Evolutionary conservation across 2,329 filamentous ascomycete species (phyloP), one percentile per base, ranked within the genome.

Genomic region (Colletotrichum costaricense): DNA sequence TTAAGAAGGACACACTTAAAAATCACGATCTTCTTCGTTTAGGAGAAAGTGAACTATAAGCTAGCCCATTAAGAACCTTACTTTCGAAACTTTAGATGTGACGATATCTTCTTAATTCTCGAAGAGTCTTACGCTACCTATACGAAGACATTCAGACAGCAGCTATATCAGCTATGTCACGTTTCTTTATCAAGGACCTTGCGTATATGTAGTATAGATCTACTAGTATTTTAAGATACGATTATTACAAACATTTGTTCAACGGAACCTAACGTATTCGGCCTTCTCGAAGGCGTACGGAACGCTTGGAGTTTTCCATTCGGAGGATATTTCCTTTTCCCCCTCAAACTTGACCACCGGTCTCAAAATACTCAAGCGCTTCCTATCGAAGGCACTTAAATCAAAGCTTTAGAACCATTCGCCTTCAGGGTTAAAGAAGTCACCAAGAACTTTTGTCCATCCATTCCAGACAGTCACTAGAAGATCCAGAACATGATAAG

Each of bases 1-100:
- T 88, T 46, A 83, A 85, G 60, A 86, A 85, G 76, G 86, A 88
- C 0, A 81, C 84, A 2, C 75, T 88, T 24, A 54, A 77, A 63
- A 86, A 86, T 58, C 79, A 81, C 1, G 86, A 89, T 63, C 57
- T 88, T 5, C n/a, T 59, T 19, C 19, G 49, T n/a, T n/a, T 52
- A 7, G 49, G 49, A 3, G 19, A 42, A 42, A 16, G 35, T 5
- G 14, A 16, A 42, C 14, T 6, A 0, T 19, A 12, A 42, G 35
- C 35, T 42, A 2, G 6, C 5, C 35, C 35, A 16, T 16, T 6
- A 6, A 14, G 35, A 16, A 42, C 12, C 5, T 5, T 42, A 6
- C 5, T 5, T 6, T 2, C 2, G 5, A 16, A 42, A 5, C 35
- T 42, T 16, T 42, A 14, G 14, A 16, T 42, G 35, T 42, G 12